These are phyloP conservation scores for Talaromyces piceae DNA, from an alignment of 2,329 filamentous ascomycete genomes.

Conservation along the genomic window DNA sequence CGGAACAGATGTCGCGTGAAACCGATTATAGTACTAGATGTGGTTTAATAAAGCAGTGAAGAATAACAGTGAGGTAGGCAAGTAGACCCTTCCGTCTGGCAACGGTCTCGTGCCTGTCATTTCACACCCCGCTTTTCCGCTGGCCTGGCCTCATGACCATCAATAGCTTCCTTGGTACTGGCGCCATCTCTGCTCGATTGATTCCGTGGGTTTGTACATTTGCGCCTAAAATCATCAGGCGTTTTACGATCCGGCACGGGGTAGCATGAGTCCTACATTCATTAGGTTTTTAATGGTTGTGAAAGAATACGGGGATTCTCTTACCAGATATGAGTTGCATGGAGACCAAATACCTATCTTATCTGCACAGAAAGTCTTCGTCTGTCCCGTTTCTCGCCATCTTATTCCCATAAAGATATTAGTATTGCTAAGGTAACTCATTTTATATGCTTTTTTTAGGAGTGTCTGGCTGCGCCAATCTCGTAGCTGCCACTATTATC, in stretches of 20 bases:
- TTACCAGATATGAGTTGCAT: slow-evolving; percentile 6
- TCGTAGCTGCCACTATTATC: not conserved
- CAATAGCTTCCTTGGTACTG: no score
- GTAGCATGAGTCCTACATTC: slow-evolving; percentile 5
- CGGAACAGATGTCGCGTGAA: not conserved
- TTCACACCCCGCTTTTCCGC: no score
- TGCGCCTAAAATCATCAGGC: slow-evolving; percentile 1
- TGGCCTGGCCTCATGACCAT: no score
- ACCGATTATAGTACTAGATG: not conserved
- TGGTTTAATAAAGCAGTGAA: no score
- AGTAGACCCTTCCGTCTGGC: no score
- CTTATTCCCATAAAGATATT: slow-evolving; percentile 7
- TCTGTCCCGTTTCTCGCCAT: slow-evolving; percentile 2
- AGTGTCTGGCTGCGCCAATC: not conserved
- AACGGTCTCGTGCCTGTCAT: no score
- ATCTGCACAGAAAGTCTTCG: slow-evolving; percentile 9
- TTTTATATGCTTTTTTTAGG: slow-evolving; percentile 8
- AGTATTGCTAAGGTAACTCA: slow-evolving; percentile 3
- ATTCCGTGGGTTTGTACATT: not conserved
- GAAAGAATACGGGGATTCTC: not conserved
- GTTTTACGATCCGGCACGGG: slow-evolving; percentile 7
- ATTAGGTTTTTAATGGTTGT: slow-evolving; percentile 1
- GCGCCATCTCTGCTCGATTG: not conserved
- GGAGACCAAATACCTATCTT: slow-evolving; percentile 7
- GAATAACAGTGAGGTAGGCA: no score